Evolutionary conservation across 768 basidiomycete genomes (phyloP).

Genomic region (Imleria badia): DNA sequence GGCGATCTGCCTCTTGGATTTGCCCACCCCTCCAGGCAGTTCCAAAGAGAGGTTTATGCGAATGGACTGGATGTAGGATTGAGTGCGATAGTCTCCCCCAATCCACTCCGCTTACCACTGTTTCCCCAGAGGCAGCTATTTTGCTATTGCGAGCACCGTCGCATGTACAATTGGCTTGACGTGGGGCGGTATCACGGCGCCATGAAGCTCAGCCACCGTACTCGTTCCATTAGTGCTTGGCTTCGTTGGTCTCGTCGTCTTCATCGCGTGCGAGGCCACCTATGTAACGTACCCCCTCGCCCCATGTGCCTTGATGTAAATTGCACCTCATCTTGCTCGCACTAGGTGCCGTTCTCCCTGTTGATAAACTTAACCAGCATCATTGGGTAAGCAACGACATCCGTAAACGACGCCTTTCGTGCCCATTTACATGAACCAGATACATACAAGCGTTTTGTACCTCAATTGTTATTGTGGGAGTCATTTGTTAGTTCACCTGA

Average conservation of each 20-base stretch:
- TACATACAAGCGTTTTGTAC: slow-evolving; percentile 29
- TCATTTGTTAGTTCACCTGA: slow-evolving; percentile 21
- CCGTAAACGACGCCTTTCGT: too few relatives aligned
- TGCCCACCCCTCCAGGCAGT: too few relatives aligned
- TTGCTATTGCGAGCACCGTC: too few relatives aligned
- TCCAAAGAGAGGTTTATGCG: too few relatives aligned
- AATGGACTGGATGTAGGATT: too few relatives aligned
- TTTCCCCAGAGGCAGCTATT: too few relatives aligned
- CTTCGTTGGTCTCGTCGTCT: slow-evolving; percentile 9
- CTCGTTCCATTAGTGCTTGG: slow-evolving; percentile 45
- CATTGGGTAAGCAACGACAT: slow-evolving; percentile 22
- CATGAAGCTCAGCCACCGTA: slow-evolving; percentile 18
- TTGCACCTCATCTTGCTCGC: not conserved
- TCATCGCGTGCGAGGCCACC: slow-evolving; percentile 39
- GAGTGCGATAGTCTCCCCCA: not conserved
- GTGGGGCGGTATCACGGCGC: too few relatives aligned
- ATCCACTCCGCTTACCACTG: not conserved
- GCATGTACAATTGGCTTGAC: too few relatives aligned
- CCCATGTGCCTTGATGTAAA: too few relatives aligned
- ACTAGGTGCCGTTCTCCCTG: slow-evolving; percentile 13
- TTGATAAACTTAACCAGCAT: slow-evolving; percentile 31
- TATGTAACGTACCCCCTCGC: slow-evolving; percentile 20
- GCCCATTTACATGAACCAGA: slow-evolving; percentile 6
- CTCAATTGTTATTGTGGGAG: slow-evolving; percentile 9
- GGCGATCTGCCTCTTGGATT: too few relatives aligned